Conservation (phyloP, 1,284 basidiomycete genomes). For the Heterobasidion irregulare region DNA sequence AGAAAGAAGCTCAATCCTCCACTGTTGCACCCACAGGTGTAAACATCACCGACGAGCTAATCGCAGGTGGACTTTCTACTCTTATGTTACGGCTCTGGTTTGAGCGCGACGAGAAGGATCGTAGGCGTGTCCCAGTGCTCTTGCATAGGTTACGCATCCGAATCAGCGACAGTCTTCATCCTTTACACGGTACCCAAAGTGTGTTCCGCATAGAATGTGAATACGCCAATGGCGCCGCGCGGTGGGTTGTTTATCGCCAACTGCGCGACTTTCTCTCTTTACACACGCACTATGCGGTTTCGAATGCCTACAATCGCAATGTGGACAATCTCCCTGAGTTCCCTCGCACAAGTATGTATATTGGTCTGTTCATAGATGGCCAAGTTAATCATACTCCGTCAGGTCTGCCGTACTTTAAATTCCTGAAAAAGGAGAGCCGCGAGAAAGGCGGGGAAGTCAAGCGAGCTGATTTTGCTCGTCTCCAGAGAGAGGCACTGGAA, state of each 20-base stretch:
- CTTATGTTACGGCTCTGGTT: constrained; percentile 87
- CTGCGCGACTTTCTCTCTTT: constrained; percentile 88
- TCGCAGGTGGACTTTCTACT: constrained; percentile 74
- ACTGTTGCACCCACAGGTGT: constrained; percentile 45
- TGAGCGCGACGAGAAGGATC: constrained; percentile 84
- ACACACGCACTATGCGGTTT: constrained; percentile 87
- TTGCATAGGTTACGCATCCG: constrained; percentile 82
- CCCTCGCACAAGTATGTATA: constrained; percentile 71
- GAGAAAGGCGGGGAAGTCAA: constrained; percentile 44
- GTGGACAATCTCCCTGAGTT: constrained; percentile 87
- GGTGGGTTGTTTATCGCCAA: constrained; percentile 96
- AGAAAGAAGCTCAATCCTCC: constrained; percentile 28
- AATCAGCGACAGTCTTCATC: constrained; percentile 81
- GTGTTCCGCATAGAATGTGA: constrained; percentile 94
- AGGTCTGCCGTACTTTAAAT: constrained; percentile 87
- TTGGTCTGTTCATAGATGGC: background rate
- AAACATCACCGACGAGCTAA: constrained; percentile 81
- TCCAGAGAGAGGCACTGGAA: constrained; percentile 80
- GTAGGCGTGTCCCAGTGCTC: constrained; percentile 79
- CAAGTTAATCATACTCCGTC: background rate
- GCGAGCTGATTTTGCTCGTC: constrained; percentile 68
- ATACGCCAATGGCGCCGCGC: constrained; percentile 90
- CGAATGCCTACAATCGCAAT: constrained; percentile 69
- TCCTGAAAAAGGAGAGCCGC: constrained; percentile 51
- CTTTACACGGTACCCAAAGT: constrained; percentile 69